Base-by-base conservation (phyloP, 192 early-diverging fungal genomes). In the Rhizoclosmatium sp. region DNA sequence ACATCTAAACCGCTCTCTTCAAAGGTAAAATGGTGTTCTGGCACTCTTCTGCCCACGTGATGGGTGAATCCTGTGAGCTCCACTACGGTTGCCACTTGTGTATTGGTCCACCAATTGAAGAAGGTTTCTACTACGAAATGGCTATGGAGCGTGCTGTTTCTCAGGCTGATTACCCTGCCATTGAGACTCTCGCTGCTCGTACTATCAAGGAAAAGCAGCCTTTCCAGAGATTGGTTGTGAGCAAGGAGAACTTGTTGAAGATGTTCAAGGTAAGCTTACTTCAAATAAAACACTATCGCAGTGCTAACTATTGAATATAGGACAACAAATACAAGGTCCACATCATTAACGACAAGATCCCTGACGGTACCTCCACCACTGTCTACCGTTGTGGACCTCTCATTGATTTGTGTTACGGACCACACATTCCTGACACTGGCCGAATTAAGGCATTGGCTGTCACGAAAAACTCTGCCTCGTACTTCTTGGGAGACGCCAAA, bases 341-440 rank as follows among this genome's bases (percentile, higher is more conserved):
- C 75, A 88, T 99, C 79, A 98, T 99, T 86, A 87, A 96, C 59
- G 87, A 91, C 66, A 96, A 94, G 81, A 93, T 98, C 70, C 93
- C 94, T 3, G 97, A 99, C 80, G 93, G 92, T 62, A 95, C 96
- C 51, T 93, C 93, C 51, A 95, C 95, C 80, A 98, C 97, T 14
- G 98, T 99, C 68, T 99, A 99, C 88, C 95, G 98, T 47, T 98
- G 97, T 80, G 98, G 98, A 59, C 94, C 97, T 39, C 89, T 99
- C 74, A 98, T 99, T 78, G 98, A 99, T 91, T 87, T 99, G 87
- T 90, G 97, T 89, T 86, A 89, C 71, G 97, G 98, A 44, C 98
- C 98, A 69, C 97, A 99, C 79, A 92, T 99, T 71, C 95, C 97
- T 74, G 87, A 93, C 86, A 98, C 97, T 71, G 94, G 95, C 62